phyloP scores from a whole-genome alignment of 495 filamentous ascomycete species.

The Staphylotrichum longicolle region DNA sequence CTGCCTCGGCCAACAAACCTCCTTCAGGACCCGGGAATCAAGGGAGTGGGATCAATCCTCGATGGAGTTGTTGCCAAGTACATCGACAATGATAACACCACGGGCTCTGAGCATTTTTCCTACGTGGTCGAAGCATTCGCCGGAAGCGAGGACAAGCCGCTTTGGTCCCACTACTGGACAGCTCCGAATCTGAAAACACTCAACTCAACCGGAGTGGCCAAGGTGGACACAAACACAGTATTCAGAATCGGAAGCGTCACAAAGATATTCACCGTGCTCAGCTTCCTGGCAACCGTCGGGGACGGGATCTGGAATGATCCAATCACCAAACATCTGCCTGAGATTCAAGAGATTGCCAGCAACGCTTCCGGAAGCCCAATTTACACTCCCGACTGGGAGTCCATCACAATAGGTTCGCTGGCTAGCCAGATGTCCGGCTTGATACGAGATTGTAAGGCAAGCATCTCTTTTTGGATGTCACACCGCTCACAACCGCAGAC shows the following conservation, averaged over 20 bases:
- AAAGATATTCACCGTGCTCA: slow-evolving; percentile 49
- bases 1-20: slow-evolving; percentile 45
- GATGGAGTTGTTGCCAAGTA: slow-evolving; percentile 33
- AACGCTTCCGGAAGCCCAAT: slow-evolving; percentile 38
- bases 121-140: slow-evolving; percentile 52
- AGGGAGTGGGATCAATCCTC: slow-evolving; percentile 28
- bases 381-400: slow-evolving; percentile 49
- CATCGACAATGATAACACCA: slow-evolving; percentile 39
- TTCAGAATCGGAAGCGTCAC: slow-evolving; percentile 51
- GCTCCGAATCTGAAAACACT: slow-evolving; percentile 40
- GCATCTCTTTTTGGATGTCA: not conserved
- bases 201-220: slow-evolving; percentile 40
- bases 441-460: slow-evolving; percentile 41
- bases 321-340: slow-evolving; percentile 53
- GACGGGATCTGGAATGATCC: slow-evolving; percentile 41
- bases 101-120: slow-evolving; percentile 41
- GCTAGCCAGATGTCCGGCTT: slow-evolving; percentile 54
- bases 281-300: slow-evolving; percentile 40
- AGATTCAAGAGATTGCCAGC: slow-evolving; percentile 43
- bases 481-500: slow-evolving; percentile 27
- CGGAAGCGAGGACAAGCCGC: slow-evolving; percentile 37
- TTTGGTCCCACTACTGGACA: slow-evolving; percentile 51
- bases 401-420: slow-evolving; percentile 54
- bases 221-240: slow-evolving; percentile 44
- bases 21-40: slow-evolving; percentile 26